These are phyloP conservation scores for Mallotus japonicus DNA, from an alignment of 441 rosid species.

Conservation along the genomic window DNA sequence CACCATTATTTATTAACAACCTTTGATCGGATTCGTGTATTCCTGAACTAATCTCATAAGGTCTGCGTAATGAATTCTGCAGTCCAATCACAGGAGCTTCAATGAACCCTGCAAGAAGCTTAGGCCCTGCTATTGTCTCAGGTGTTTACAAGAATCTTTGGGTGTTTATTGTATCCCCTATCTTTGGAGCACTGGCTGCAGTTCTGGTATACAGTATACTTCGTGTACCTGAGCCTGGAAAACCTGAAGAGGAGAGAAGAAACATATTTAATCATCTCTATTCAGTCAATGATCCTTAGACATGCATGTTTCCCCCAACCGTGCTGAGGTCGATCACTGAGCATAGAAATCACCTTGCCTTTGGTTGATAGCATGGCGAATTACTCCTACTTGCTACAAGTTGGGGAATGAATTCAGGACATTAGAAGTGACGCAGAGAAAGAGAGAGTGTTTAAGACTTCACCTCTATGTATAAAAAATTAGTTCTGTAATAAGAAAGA, in stretches of 20 bases:
- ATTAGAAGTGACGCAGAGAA: neutral
- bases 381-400: neutral
- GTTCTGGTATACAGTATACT: constrained; percentile 32
- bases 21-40: neutral
- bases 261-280: constrained; percentile 31
- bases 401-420: neutral
- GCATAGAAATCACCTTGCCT: neutral
- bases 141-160: constrained; percentile 47
- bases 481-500: neutral
- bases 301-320: neutral
- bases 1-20: neutral
- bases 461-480: neutral
- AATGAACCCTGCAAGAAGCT: constrained; percentile 62
- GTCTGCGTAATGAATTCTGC: constrained; percentile 17
- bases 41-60: neutral
- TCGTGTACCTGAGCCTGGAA: constrained; percentile 34
- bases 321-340: neutral
- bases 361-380: neutral
- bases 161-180: constrained; percentile 48
- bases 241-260: constrained; percentile 24
- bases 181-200: constrained; percentile 47
- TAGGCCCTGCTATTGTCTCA: constrained; percentile 51
- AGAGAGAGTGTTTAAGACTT: too few species aligned
- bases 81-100: constrained; percentile 67
- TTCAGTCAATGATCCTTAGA: constrained; percentile 31